These are phyloP conservation scores for Kwoniella newhampshirensis DNA, from an alignment of 768 basidiomycete genomes.

Conservation along the genomic window DNA sequence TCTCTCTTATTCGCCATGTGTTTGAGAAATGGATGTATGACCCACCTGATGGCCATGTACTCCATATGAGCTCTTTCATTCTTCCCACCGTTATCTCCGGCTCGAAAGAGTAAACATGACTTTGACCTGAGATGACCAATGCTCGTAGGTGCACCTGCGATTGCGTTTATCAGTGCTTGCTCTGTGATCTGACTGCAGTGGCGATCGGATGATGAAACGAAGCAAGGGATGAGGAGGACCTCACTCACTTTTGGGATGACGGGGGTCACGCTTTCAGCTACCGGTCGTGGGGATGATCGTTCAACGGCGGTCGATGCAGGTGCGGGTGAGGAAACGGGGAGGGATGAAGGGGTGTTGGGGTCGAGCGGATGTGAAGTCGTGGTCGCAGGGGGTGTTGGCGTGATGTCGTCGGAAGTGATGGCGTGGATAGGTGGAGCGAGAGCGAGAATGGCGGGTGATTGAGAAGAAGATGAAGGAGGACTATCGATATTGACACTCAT, in stretches of 20 bases:
- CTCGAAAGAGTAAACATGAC: slow-evolving; percentile 48
- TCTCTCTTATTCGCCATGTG: neutral
- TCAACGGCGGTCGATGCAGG: too few relatives aligned
- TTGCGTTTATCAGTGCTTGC: neutral
- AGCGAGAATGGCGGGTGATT: neutral
- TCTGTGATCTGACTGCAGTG: neutral
- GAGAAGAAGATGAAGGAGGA: neutral
- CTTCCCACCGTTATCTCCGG: slow-evolving; percentile 47
- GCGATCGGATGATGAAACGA: too few relatives aligned
- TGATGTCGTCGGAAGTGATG: neutral
- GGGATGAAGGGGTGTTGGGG: neutral
- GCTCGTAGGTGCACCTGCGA: slow-evolving; percentile 46
- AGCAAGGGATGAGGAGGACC: too few relatives aligned
- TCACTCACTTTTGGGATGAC: slow-evolving; percentile 15
- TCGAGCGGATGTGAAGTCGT: slow-evolving; percentile 12
- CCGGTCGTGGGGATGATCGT: neutral
- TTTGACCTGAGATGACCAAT: slow-evolving; percentile 50
- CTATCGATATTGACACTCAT: too few relatives aligned
- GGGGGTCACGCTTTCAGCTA: neutral
- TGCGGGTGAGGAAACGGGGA: too few relatives aligned
- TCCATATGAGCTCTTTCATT: slow-evolving; percentile 34
- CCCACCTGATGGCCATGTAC: slow-evolving; percentile 27
- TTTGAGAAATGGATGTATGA: too few relatives aligned
- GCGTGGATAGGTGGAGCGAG: neutral
- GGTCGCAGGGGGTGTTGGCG: neutral